phyloP scores from a whole-genome alignment of 2,329 filamentous ascomycete species.

The Arthroderma uncinatum region DNA sequence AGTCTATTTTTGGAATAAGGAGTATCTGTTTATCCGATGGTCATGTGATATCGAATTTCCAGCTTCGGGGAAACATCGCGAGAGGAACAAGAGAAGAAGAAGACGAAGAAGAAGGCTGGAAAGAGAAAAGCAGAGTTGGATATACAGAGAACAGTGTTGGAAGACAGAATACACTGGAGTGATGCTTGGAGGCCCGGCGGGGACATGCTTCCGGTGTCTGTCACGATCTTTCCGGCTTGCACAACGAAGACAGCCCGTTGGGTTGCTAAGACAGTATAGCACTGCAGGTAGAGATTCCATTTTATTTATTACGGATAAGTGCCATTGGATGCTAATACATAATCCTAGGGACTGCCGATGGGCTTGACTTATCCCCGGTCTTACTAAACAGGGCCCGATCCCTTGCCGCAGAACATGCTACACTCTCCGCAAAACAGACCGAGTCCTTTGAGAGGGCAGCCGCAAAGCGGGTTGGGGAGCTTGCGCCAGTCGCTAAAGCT shows the following conservation, averaged over 20 bases:
- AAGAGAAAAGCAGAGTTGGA: background rate
- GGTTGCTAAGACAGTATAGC: conserved; percentile 23
- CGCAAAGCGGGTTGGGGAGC: conserved; percentile 49
- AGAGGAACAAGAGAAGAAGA: background rate
- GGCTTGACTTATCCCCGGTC: conserved; percentile 38
- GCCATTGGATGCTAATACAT: background rate
- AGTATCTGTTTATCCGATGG: background rate
- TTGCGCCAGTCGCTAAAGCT: conserved; percentile 42
- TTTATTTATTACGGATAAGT: background rate
- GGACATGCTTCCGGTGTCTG: conserved; percentile 41
- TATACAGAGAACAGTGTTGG: background rate
- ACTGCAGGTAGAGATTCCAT: background rate
- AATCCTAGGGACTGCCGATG: background rate
- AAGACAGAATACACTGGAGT: conserved; percentile 8
- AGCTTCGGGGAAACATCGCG: background rate
- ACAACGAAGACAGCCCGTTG: conserved; percentile 19
- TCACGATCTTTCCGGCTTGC: conserved; percentile 28
- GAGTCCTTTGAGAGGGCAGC: conserved; percentile 45
- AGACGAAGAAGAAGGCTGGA: background rate
- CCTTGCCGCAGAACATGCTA: conserved; percentile 45
- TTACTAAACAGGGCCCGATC: conserved; percentile 46
- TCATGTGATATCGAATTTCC: conserved; percentile 4
- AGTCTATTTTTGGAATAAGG: background rate
- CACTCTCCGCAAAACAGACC: conserved; percentile 42
- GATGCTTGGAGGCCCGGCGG: conserved; percentile 33